Conservation (phyloP, 2,329 filamentous ascomycete species). For the Helminthosporium solani region DNA sequence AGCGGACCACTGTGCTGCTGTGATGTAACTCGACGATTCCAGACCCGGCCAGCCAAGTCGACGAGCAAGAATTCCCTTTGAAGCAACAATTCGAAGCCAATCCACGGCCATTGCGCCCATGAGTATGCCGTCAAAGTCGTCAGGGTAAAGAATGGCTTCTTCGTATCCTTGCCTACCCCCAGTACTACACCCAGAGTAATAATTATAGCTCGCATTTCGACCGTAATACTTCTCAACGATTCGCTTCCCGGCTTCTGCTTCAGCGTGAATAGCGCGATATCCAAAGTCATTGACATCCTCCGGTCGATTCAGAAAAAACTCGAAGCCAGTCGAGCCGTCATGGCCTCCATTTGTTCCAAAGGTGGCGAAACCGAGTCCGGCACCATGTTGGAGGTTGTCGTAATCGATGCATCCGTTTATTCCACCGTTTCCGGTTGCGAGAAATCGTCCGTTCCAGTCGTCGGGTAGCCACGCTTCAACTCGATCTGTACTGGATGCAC, state of each 20-base stretch:
- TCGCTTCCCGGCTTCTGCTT: constrained; percentile 48
- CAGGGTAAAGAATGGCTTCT: constrained; percentile 51
- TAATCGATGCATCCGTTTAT: constrained; percentile 47
- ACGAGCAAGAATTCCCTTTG: constrained; percentile 41
- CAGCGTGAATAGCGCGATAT: constrained; percentile 43
- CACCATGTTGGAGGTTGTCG: constrained; percentile 41
- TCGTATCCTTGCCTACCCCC: constrained; percentile 58
- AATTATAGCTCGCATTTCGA: constrained; percentile 27
- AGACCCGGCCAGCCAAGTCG: constrained; percentile 40
- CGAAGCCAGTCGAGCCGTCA: constrained; percentile 26
- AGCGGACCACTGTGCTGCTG: constrained; percentile 16
- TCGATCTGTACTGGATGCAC: constrained; percentile 21
- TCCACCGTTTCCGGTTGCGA: constrained; percentile 44
- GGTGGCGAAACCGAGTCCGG: constrained; percentile 40
- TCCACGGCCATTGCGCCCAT: constrained; percentile 47
- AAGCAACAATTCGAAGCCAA: constrained; percentile 16
- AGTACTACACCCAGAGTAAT: constrained; percentile 57
- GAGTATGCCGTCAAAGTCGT: constrained; percentile 56
- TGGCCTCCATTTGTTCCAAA: constrained; percentile 46
- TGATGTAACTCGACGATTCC: constrained; percentile 8
- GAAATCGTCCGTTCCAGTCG: constrained; percentile 30
- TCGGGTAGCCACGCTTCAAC: constrained; percentile 33
- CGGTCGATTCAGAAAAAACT: constrained; percentile 34
- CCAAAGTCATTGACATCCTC: constrained; percentile 37
- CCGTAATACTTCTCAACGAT: constrained; percentile 51